Percentiles rank a stretch among this genome's conserved stretches.
These are phyloP conservation scores for Posidonia oceanica DNA, from an alignment of 116 monocot species.

Conservation along the genomic window DNA sequence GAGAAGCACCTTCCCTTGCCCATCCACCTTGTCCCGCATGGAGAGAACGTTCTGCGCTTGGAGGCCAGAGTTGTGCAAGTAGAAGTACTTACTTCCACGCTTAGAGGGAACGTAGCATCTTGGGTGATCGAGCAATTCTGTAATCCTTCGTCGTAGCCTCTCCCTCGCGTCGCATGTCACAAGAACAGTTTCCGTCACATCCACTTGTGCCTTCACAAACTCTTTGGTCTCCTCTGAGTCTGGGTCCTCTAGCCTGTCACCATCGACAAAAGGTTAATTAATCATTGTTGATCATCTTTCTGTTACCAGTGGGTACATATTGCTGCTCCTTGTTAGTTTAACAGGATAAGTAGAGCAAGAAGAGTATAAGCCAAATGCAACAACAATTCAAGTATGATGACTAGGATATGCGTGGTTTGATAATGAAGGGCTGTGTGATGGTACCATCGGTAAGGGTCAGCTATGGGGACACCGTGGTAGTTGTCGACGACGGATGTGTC, in stretches of 20 bases:
- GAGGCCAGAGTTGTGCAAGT: slow-evolving; percentile 69
- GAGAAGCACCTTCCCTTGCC: slow-evolving; percentile 59
- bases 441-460: slow-evolving; percentile 93
- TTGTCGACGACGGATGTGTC: slow-evolving; percentile 65
- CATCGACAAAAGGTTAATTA: not conserved
- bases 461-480: slow-evolving; percentile 64
- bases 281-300: too few relatives aligned
- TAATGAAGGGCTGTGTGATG: too few relatives aligned
- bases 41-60: slow-evolving; percentile 83
- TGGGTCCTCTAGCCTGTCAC: slow-evolving; percentile 69
- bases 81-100: slow-evolving; percentile 57
- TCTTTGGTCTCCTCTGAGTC: slow-evolving; percentile 67
- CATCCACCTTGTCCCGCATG: slow-evolving; percentile 49
- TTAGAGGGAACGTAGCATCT: slow-evolving; percentile 44
- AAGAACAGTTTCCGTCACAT: slow-evolving; percentile 50
- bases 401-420: not conserved
- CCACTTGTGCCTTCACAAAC: slow-evolving; percentile 55
- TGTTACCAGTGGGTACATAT: too few relatives aligned
- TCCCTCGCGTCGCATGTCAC: slow-evolving; percentile 35
- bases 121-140: slow-evolving; percentile 49
- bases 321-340: too few relatives aligned
- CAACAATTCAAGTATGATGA: not conserved
- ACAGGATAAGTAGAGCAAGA: too few relatives aligned
- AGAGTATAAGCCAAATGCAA: too few relatives aligned
- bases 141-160: slow-evolving; percentile 29